These are phyloP conservation scores for Phytopythium boreale DNA, from an alignment of 352 stramenopile genomes.

Conservation along the genomic window DNA sequence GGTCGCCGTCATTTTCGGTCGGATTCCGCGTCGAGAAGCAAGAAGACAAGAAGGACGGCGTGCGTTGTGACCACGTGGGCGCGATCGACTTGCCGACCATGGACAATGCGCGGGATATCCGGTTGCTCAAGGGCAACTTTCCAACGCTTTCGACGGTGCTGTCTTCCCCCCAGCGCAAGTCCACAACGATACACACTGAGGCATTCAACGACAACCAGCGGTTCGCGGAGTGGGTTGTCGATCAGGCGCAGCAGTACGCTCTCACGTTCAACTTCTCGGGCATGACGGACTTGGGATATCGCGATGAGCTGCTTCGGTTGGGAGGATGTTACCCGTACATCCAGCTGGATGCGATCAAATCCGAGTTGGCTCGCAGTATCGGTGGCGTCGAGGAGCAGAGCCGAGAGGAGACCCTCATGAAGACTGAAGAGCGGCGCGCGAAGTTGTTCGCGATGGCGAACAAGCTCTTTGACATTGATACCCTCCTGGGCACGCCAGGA, in stretches of 20 bases:
- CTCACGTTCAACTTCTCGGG: not conserved
- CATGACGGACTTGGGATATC: not conserved
- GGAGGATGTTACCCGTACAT: not conserved
- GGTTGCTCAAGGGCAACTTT: constrained; percentile 12
- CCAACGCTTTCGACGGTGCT: constrained; percentile 1
- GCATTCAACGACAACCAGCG: not conserved
- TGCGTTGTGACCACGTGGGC: constrained; percentile 1
- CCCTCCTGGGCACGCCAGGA: constrained; percentile 16
- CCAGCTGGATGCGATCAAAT: constrained; percentile 20
- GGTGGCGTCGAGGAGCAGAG: constrained; percentile 11
- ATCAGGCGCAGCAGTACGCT: not conserved
- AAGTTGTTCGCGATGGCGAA: constrained; percentile 13
- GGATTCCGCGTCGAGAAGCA: constrained; percentile 43
- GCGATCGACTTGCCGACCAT: constrained; percentile 6
- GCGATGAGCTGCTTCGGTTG: not conserved
- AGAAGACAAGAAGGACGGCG: constrained; percentile 36
- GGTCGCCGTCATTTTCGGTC: constrained; percentile 12
- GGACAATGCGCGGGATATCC: not conserved
- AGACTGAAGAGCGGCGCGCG: constrained; percentile 21
- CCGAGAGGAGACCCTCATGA: constrained; percentile 14
- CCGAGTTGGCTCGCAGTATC: constrained; percentile 20
- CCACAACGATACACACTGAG: not conserved
- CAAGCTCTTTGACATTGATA: constrained; percentile 32
- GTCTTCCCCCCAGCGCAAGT: not conserved
- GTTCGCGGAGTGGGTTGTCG: constrained; percentile 10